These are phyloP conservation scores for Inonotus obliquus DNA, from an alignment of 1,284 basidiomycete genomes.

Conservation along the genomic window DNA sequence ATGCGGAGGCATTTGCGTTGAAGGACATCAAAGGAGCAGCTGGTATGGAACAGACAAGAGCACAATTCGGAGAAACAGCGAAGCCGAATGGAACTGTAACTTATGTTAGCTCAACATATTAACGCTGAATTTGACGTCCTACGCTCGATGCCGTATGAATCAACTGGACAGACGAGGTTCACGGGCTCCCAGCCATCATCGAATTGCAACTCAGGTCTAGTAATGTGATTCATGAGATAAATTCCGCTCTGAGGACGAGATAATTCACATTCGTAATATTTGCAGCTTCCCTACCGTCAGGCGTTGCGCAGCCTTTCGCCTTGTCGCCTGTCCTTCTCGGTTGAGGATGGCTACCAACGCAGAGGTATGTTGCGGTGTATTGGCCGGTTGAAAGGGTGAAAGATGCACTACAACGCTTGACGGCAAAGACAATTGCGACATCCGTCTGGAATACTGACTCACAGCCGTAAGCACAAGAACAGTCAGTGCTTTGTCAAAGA, in stretches of 20 bases:
- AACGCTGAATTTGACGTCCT: conserved; percentile 23
- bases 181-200: conserved; percentile 47
- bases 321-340: conserved; percentile 24
- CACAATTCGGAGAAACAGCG: conserved; percentile 51
- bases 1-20: conserved; percentile 33
- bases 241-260: conserved; percentile 4
- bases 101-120: background rate
- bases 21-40: conserved; percentile 26
- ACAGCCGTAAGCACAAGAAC: conserved; percentile 27
- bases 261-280: conserved; percentile 49
- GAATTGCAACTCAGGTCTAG: conserved; percentile 50
- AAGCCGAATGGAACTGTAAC: conserved; percentile 18
- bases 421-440: conserved; percentile 5
- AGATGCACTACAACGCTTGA: conserved; percentile 8
- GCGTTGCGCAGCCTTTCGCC: conserved; percentile 31
- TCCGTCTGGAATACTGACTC: conserved; percentile 18
- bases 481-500: conserved; percentile 23
- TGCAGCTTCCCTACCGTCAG: conserved; percentile 44
- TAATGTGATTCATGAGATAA: background rate
- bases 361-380: background rate
- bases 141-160: conserved; percentile 45
- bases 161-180: conserved; percentile 38
- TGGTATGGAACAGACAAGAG: conserved; percentile 47
- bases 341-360: conserved; percentile 12
- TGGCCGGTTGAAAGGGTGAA: conserved; percentile 8